phyloP scores from a whole-genome alignment of 2,329 filamentous ascomycete genomes.

The Ceratocystis colombiana region DNA sequence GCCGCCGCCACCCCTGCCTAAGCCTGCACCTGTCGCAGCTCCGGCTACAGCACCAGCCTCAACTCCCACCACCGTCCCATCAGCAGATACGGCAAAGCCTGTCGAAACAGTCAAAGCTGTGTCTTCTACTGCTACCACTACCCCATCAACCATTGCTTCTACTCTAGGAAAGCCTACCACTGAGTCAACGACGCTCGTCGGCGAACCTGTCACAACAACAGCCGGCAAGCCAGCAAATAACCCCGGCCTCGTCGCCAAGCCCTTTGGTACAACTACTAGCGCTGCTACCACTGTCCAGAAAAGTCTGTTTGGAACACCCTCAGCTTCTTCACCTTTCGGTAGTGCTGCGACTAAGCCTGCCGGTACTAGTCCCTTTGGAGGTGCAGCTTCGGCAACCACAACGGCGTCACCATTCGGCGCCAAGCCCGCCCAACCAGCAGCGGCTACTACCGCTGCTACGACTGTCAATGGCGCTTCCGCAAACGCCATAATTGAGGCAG shows the following conservation, averaged over 20 bases:
- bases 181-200: neutral
- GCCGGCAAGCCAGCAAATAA: neutral
- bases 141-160: neutral
- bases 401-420: neutral
- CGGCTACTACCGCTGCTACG: neutral
- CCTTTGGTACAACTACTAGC: neutral
- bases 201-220: neutral
- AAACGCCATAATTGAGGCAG: constrained; percentile 20
- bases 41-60: neutral
- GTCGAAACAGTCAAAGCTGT: neutral
- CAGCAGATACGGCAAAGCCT: neutral
- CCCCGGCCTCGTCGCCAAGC: neutral
- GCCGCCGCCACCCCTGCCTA: constrained; percentile 35
- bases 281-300: neutral
- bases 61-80: neutral
- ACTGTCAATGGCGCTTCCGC: constrained; percentile 10
- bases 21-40: constrained; percentile 27
- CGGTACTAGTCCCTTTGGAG: constrained; percentile 1
- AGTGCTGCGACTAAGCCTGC: neutral
- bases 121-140: neutral
- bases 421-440: constrained; percentile 9
- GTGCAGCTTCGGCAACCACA: constrained; percentile 5
- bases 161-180: neutral
- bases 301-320: constrained; percentile 10
- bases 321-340: constrained; percentile 1